Evolutionary conservation across 1,139 yeast species (phyloP), one percentile per base, ranked within the genome.

Genomic region (Blastobotrys persicus): DNA sequence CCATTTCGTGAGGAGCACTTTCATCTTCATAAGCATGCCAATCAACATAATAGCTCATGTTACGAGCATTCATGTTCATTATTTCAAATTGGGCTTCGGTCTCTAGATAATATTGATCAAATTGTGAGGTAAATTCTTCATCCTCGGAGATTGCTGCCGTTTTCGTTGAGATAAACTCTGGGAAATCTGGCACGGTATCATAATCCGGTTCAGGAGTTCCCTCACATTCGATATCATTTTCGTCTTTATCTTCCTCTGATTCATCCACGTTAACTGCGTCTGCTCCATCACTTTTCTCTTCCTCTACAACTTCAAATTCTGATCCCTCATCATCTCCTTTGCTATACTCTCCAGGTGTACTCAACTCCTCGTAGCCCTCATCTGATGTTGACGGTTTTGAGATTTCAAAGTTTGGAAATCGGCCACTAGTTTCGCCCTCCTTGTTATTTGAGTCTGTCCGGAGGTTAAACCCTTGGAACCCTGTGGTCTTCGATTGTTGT

Each of bases 61-160:
- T 19, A 2, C 33, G 18, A 11, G 48, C 49, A 23, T 55, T 55
- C n/a, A 44, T 37, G 18, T 41, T 38, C n/a, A 52, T 33, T 34
- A 51, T 52, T 34, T 50, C 53, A 26, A 60, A 51, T 23, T 53
- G 58, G 7, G 54, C 54, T 20, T 54, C 53, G 7, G 59, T 52
- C 31, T 56, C 61, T 11, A 48, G 44, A 35, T 47, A 56, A 31
- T 47, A 46, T 16, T 46, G 47, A 44, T 56, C 58, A 19, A 52
- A 51, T n/a, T 42, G 46, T 2, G 51, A 37, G 9, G 44, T 23
- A n/a, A 9, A 16, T 4, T 23, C 14, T 4, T 32, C 32, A 9
- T 17, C 38, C n/a, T 43, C 46, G n/a, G 35, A 33, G 4, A 35
- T 13, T 18, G 20, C 23, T 4, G 46, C 41, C 3, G 43, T 20